phyloP scores from a whole-genome alignment of 768 basidiomycete species.

The Exidia glandulosa region DNA sequence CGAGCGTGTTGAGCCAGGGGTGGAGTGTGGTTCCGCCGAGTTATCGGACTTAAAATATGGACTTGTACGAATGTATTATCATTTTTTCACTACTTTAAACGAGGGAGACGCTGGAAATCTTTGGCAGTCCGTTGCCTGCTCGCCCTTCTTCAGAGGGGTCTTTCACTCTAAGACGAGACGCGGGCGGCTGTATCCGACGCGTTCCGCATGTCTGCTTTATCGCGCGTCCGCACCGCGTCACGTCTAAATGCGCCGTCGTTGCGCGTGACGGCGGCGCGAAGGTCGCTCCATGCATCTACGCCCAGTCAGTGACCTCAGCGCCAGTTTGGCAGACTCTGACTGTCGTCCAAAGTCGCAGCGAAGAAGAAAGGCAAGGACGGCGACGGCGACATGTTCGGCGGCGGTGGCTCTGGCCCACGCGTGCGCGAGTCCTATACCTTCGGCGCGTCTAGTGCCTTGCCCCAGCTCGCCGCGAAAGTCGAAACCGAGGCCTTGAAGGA shows the following conservation, averaged over 20 bases:
- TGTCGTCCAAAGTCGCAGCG: not conserved
- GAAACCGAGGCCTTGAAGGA: not conserved
- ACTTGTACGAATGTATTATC: no score
- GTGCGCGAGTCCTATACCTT: not conserved
- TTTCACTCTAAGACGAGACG: no score
- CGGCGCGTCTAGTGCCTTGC: not conserved
- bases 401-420: not conserved
- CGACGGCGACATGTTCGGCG: not conserved
- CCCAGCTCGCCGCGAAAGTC: not conserved
- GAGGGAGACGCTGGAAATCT: no score
- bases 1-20: no score
- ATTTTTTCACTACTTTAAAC: no score
- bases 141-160: no score
- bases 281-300: not conserved
- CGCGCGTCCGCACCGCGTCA: not conserved
- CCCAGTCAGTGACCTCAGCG: not conserved
- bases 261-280: not conserved
- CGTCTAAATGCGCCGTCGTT: no score
- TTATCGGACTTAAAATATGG: no score
- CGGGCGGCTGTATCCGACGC: no score
- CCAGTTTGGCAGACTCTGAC: no score
- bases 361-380: not conserved
- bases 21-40: no score
- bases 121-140: no score
- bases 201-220: not conserved